Evolutionary conservation across 768 basidiomycete species (phyloP).

Genomic region (Amanita pseudoporphyria): DNA sequence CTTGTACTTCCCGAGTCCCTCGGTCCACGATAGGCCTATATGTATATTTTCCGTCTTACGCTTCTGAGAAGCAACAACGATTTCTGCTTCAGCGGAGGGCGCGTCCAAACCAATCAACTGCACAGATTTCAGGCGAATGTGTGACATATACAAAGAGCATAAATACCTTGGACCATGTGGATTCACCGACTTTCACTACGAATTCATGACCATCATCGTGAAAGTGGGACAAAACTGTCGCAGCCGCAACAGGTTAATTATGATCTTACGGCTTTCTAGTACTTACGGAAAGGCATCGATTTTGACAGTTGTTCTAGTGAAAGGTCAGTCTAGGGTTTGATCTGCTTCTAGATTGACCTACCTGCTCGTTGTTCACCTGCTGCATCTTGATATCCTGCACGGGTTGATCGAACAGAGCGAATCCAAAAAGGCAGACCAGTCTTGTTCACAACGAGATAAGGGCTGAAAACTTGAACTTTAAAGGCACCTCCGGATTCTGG

Average conservation of each 20-base stretch:
- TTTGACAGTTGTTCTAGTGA: conserved; percentile 26
- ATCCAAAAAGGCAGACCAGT: conserved; percentile 77
- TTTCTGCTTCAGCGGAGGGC: conserved; percentile 79
- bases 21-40: conserved; percentile 83
- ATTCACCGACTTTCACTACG: conserved; percentile 70
- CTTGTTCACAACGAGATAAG: conserved; percentile 89
- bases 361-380: conserved; percentile 73
- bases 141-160: not conserved
- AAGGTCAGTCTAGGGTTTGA: not conserved
- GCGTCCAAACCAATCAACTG: conserved; percentile 87
- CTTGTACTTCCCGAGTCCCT: conserved; percentile 97
- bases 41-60: conserved; percentile 64
- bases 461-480: conserved; percentile 90
- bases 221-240: conserved; percentile 77
- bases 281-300: conserved; percentile 76
- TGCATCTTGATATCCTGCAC: conserved; percentile 61
- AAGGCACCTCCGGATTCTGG: conserved; percentile 91
- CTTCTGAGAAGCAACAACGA: conserved; percentile 56
- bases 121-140: conserved; percentile 1
- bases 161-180: conserved; percentile 80
- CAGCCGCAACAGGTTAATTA: conserved; percentile 1
- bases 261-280: not conserved
- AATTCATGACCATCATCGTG: conserved; percentile 77
- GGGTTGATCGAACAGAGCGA: conserved; percentile 50
- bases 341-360: conserved; percentile 19